A percentile compares a stretch with the other conserved stretches of the same genome.
Conservation (phyloP, 2,329 filamentous ascomycete species). For the Fusarium robinianum region DNA sequence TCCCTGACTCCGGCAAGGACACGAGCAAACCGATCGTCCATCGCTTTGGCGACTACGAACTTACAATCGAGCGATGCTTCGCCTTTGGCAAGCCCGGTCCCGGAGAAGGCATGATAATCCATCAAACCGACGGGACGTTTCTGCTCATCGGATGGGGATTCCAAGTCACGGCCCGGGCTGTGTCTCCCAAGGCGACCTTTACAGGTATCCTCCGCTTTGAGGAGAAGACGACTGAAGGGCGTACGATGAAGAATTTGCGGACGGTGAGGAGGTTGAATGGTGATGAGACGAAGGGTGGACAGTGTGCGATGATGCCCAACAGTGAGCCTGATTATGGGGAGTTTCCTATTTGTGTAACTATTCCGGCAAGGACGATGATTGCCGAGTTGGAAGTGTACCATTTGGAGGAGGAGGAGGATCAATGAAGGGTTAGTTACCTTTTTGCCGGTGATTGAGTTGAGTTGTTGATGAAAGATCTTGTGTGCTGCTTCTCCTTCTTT, state of each 20-base stretch:
- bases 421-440: too few species aligned
- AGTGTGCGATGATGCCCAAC: conserved; percentile 32
- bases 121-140: conserved; percentile 26
- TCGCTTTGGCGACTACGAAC: conserved; percentile 30
- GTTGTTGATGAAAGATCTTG: too few species aligned
- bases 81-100: conserved; percentile 40
- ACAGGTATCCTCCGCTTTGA: conserved; percentile 10
- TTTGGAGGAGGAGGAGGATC: too few species aligned
- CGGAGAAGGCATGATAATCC: conserved; percentile 37
- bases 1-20: neutral
- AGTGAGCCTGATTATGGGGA: conserved; percentile 57
- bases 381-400: conserved; percentile 41
- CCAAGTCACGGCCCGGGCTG: neutral
- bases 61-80: conserved; percentile 39
- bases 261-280: conserved; percentile 14
- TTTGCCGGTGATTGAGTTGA: too few species aligned
- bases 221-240: conserved; percentile 2
- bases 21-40: conserved; percentile 11
- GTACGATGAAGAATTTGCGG: conserved; percentile 1
- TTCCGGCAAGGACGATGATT: conserved; percentile 53
- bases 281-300: conserved; percentile 17
- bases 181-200: neutral
- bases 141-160: conserved; percentile 27
- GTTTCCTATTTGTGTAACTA: conserved; percentile 56
- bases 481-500: too few species aligned